These are phyloP conservation scores for Danielia oregonensis DNA, from an alignment of 805 yeast genomes.

Conservation along the genomic window DNA sequence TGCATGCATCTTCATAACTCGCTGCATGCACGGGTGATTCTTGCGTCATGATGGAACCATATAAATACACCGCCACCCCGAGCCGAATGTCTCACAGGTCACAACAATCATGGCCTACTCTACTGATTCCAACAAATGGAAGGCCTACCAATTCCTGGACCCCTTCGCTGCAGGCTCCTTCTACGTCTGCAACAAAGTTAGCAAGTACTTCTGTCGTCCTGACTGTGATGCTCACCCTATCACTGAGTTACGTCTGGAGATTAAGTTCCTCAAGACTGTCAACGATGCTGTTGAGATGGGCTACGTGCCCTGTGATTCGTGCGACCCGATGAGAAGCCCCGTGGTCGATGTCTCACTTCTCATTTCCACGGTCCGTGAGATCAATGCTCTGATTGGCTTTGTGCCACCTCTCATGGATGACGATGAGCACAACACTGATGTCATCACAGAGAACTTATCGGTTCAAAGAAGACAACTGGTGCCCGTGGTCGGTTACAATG, in stretches of 20 bases:
- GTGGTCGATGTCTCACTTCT: slow-evolving; percentile 44
- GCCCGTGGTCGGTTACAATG: slow-evolving; percentile 23
- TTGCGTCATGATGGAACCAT: too few relatives aligned
- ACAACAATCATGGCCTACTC: slow-evolving; percentile 33
- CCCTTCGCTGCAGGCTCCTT: slow-evolving; percentile 63
- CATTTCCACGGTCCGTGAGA: slow-evolving; percentile 47
- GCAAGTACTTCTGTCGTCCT: slow-evolving; percentile 57
- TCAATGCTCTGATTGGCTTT: slow-evolving; percentile 58
- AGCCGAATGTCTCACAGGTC: background rate
- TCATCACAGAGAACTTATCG: slow-evolving; percentile 34
- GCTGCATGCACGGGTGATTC: too few relatives aligned
- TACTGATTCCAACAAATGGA: slow-evolving; percentile 49
- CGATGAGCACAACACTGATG: slow-evolving; percentile 34
- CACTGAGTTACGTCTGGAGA: slow-evolving; percentile 41
- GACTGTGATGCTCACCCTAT: slow-evolving; percentile 54
- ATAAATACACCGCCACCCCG: background rate
- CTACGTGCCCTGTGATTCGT: slow-evolving; percentile 48
- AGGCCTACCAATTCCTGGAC: slow-evolving; percentile 62
- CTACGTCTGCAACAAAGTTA: slow-evolving; percentile 44
- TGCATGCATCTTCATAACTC: background rate
- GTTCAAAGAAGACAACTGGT: slow-evolving; percentile 23
- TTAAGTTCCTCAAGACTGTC: slow-evolving; percentile 40
- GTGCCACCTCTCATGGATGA: slow-evolving; percentile 48
- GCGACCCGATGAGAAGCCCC: slow-evolving; percentile 50
- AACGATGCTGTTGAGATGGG: slow-evolving; percentile 44